Conservation (phyloP, 2,329 filamentous ascomycete genomes). For the Cercospora zeina region DNA sequence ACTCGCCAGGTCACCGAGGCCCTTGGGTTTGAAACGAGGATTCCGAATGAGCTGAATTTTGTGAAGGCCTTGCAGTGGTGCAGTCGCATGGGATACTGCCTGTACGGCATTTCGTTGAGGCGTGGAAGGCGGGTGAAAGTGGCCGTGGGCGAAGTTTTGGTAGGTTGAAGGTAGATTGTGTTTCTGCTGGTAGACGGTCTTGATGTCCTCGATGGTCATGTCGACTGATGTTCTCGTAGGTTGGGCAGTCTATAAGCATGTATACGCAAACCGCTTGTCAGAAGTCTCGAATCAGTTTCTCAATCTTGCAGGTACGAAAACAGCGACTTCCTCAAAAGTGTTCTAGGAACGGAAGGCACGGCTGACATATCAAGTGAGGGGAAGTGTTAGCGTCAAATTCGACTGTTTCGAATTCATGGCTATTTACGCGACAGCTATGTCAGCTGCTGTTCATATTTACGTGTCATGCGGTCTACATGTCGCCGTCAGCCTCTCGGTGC, state of each 20-base stretch:
- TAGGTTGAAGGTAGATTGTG: constrained; percentile 30
- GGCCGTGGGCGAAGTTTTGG: constrained; percentile 19
- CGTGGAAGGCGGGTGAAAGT: neutral
- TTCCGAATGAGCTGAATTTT: constrained; percentile 35
- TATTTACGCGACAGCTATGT: neutral
- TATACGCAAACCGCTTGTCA: neutral
- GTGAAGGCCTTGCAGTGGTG: constrained; percentile 25
- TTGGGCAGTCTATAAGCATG: neutral
- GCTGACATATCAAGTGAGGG: neutral
- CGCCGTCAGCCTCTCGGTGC: neutral
- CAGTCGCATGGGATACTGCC: neutral
- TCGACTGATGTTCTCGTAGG: neutral
- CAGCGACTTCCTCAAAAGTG: neutral
- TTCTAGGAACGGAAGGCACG: neutral
- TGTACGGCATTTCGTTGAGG: neutral
- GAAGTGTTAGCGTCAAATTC: neutral
- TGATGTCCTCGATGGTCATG: constrained; percentile 26
- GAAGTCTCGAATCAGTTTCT: neutral
- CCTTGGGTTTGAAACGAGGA: constrained; percentile 28
- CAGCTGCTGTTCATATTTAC: neutral
- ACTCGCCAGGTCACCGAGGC: constrained; percentile 30
- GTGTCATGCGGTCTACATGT: neutral
- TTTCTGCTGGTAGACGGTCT: constrained; percentile 27
- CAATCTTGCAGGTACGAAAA: neutral
- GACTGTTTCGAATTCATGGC: neutral